phyloP scores from a whole-genome alignment of 78 protist species.

The slime mould (Dictyostelium discoideum) region dicty_2.7 NC_007088.5:6078001-6078500 shows the following conservation, averaged over 20 bases:
- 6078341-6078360: slow-evolving; percentile 45
- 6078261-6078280: slow-evolving; percentile 29
- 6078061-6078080: slow-evolving; percentile 24
- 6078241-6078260: slow-evolving; percentile 58
- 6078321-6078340: neutral
- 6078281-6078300: neutral
- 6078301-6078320: slow-evolving; percentile 27
- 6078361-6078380: slow-evolving; percentile 13
- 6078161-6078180: slow-evolving; percentile 24
- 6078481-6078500: neutral
- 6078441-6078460: neutral
- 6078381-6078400: slow-evolving; percentile 71
- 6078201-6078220: neutral
- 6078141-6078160: slow-evolving; percentile 30
- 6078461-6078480: neutral
- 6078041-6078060: slow-evolving; percentile 46
- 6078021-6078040: slow-evolving; percentile 3
- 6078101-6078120: neutral
- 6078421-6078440: slow-evolving; percentile 3
- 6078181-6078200: neutral
- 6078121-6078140: slow-evolving; percentile 64
- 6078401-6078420: slow-evolving; percentile 14
- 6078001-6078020: neutral
- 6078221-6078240: slow-evolving; percentile 49
- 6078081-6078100: neutral